Evolutionary conservation across 768 basidiomycete species (phyloP), one percentile per base, ranked within the genome.

Genomic region (Trametes sanguinea): DNA sequence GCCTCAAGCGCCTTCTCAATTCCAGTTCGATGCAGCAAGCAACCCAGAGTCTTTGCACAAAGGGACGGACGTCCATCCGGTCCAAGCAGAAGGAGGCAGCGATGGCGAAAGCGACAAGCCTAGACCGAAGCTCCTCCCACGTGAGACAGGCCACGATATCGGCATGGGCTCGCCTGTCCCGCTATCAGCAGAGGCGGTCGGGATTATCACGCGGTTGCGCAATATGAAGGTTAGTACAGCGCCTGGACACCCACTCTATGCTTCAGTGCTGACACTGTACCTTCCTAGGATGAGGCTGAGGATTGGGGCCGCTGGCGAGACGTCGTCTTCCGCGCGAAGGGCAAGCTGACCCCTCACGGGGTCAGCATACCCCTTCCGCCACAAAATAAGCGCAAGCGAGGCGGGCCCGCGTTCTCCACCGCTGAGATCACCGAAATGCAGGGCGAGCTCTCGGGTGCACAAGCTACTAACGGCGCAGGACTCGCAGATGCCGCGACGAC

Each of bases 301-400:
- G 92, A 95, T 67, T 93, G 89, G 89, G 85, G 90, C 60, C 84
- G 93, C 46, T 92, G 90, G 90, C 81, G 92, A 17, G 93, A 95
- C 69, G 86, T 91, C 35, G 81, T 94, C 11, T 94, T 93, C 72
- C 85, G 86, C 4, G 87, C 86, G 6, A 92, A 90, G 73, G 87
- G 83, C 5, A 76, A 80, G 33, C 74, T 92, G 14, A 61, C 70
- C 0, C 78, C 81, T 0, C 72, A 74, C 55, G 63, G 68, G 65
- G 60, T 76, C 50, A 74, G 80, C 57, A 81, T 79, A 47, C 81
- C 85, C 1, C 78, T 83, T 3, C 86, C 87, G 3, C 85, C 85
- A 16, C 83, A 82, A 53, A 89, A 88, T 69, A 75, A 74, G 67
- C 79, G 86, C 53, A 81, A 79, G 70, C 76, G 85, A 61, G 87